Evolutionary conservation across 257 asterid species (phyloP), one percentile per base, ranked within the genome.

Genomic region (Thymus quinquecostatus): DNA sequence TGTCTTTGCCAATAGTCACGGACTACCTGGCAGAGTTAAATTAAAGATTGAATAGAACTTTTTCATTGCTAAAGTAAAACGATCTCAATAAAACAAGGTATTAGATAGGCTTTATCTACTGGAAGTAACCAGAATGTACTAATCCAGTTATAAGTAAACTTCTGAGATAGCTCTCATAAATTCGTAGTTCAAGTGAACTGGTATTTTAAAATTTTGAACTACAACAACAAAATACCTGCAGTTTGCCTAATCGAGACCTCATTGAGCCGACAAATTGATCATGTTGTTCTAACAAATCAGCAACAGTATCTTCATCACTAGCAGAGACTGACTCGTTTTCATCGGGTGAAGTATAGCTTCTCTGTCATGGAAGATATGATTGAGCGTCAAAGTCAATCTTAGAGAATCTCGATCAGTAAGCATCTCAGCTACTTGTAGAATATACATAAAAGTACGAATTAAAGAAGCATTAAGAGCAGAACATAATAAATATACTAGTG

Each of bases 171-270:
- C 48, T 49, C 33, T 48, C 0, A 21, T 21, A 21, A 21, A 21
- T 21, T 21, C 10, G 49, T 4, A 66, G 4, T 10, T 44, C 38
- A 2, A 33, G 48, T 8, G 9, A 49, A 10, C 2, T 5, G 9
- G 29, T 64, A 29, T 10, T 40, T 10, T 41, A 1, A 10, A 10
- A 62, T 40, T 8, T 62, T 40, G 10, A 61, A 33, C 44, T 5
- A 71, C 51, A 33, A 62, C 75, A 38, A 49, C 54, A 43, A 77
- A 58, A 54, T 83, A 92, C 99, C 97, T 95, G 95, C 69, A 95
- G 82, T 85, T 95, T 95, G 63, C 88, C 82, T 71, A 95, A 76
- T 64, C 98, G 98, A 75, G 98, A 78, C 66, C 81, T 92, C 98
- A 95, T 89, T 77, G 94, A 88, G 76, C 95, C 86, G 61, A 88